Evolutionary conservation across 257 asterid genomes (phyloP).

Genomic region (Capsicum rhomboideum): DNA sequence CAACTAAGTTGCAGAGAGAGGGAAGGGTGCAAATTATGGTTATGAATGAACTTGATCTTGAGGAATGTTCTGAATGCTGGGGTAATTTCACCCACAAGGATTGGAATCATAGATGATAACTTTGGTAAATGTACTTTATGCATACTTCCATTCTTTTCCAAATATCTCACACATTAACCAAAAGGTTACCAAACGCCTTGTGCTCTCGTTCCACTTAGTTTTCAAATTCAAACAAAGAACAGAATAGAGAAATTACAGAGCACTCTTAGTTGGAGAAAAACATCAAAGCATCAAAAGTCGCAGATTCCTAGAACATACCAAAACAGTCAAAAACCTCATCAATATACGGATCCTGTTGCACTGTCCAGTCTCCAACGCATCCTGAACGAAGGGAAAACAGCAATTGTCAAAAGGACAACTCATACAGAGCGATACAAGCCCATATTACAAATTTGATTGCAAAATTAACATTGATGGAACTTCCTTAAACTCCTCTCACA

Average conservation of each 20-base stretch:
- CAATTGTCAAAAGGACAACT: not conserved
- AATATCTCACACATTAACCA: not conserved
- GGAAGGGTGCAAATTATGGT: not conserved
- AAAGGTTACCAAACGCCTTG: not conserved
- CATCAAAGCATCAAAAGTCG: constrained; percentile 6
- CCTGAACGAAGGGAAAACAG: constrained; percentile 30
- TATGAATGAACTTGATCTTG: not conserved
- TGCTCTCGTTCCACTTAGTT: not conserved
- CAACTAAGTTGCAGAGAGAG: not conserved
- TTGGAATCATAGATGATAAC: not conserved
- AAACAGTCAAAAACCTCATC: constrained; percentile 77
- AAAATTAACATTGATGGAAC: not conserved
- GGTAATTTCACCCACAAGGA: not conserved
- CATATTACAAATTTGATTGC: not conserved
- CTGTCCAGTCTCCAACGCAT: constrained; percentile 60
- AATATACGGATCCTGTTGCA: constrained; percentile 73
- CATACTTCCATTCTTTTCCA: not conserved
- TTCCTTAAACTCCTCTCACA: not conserved
- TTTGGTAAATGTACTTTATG: not conserved
- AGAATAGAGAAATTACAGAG: not conserved
- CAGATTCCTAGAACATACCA: constrained; percentile 46
- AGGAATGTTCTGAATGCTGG: not conserved
- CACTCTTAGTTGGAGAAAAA: not conserved
- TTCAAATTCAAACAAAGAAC: not conserved
- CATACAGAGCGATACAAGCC: not conserved